These are phyloP conservation scores for Annona squamosa DNA, from an alignment of 164 flowering plant species.

Conservation along the genomic window DNA sequence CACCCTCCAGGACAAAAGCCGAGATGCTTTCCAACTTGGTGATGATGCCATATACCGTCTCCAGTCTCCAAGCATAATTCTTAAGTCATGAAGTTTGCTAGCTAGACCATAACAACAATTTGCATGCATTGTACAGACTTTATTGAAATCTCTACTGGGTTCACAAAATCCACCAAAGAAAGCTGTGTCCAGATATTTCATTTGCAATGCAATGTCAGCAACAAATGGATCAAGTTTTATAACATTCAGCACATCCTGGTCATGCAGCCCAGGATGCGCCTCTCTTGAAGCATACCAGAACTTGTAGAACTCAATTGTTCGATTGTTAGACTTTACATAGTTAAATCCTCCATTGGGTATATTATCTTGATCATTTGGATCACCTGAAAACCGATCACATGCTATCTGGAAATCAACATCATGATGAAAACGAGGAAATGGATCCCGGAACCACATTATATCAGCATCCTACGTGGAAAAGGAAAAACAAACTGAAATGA, in stretches of 20 bases:
- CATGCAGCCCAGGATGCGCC: slow-evolving; percentile 51
- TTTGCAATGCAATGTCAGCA: slow-evolving; percentile 34
- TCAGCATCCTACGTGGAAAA: slow-evolving; percentile 64
- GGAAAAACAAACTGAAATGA: not conserved
- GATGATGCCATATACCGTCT: slow-evolving; percentile 44
- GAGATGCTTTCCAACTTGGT: slow-evolving; percentile 24
- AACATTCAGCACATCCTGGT: slow-evolving; percentile 70
- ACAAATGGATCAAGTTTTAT: slow-evolving; percentile 47
- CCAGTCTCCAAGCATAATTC: slow-evolving; percentile 74
- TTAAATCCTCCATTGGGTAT: slow-evolving; percentile 78
- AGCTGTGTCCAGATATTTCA: slow-evolving; percentile 61
- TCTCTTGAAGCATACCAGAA: slow-evolving; percentile 58
- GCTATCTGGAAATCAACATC: slow-evolving; percentile 85
- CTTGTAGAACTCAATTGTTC: slow-evolving; percentile 62
- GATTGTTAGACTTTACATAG: slow-evolving; percentile 60
- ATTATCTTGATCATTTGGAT: slow-evolving; percentile 36
- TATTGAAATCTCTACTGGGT: slow-evolving; percentile 55
- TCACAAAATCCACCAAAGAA: slow-evolving; percentile 81
- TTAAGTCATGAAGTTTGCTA: slow-evolving; percentile 60
- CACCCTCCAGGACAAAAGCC: slow-evolving; percentile 45
- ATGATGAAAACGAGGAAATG: slow-evolving; percentile 49
- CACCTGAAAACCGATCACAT: slow-evolving; percentile 61
- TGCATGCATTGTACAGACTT: slow-evolving; percentile 86
- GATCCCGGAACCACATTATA: slow-evolving; percentile 81
- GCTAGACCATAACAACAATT: slow-evolving; percentile 72